A percentile compares a stretch with the other conserved stretches of the same genome.
phyloP scores from a whole-genome alignment of 2,329 filamentous ascomycete genomes.

The Neonectria magnoliae region DNA sequence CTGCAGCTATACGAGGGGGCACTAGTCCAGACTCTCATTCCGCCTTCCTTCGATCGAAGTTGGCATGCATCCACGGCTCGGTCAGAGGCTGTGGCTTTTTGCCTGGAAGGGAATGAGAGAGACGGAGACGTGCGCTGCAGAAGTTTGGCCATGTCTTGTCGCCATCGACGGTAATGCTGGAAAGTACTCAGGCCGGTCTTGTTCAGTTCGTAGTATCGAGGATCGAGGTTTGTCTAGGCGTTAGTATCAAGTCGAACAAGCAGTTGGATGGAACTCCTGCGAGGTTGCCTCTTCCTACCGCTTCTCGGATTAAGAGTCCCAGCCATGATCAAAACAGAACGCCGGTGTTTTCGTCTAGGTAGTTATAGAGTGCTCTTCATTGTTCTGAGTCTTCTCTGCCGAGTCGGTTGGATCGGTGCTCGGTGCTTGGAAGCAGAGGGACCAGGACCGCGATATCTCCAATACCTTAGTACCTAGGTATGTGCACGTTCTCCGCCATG shows the following conservation, averaged over 20 bases:
- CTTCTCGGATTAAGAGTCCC: not conserved
- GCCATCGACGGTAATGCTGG: not conserved
- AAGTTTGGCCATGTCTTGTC: not conserved
- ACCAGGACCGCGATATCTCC: too few relatives aligned
- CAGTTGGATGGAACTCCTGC: not conserved
- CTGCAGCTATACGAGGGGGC: not conserved
- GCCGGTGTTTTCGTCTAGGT: not conserved
- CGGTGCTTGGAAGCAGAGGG: not conserved
- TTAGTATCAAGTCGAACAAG: not conserved
- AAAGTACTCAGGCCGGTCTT: not conserved
- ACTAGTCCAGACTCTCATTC: not conserved
- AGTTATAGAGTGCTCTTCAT: not conserved
- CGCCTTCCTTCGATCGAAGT: constrained; percentile 5
- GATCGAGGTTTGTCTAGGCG: not conserved
- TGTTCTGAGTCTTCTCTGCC: not conserved
- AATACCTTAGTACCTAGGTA: not conserved
- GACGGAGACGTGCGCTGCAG: not conserved
- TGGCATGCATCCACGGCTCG: constrained; percentile 1
- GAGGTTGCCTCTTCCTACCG: not conserved
- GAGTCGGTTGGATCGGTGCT: not conserved
- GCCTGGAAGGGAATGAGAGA: constrained; percentile 8
- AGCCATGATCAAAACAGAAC: not conserved
- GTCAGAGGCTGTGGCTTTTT: constrained; percentile 13
- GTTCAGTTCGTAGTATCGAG: not conserved
- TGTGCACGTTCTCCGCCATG: not conserved